A percentile compares a stretch with the other conserved stretches of the same genome.
Conservation (phyloP, 164 flowering plant species). For the Vitis labrusca region DNA sequence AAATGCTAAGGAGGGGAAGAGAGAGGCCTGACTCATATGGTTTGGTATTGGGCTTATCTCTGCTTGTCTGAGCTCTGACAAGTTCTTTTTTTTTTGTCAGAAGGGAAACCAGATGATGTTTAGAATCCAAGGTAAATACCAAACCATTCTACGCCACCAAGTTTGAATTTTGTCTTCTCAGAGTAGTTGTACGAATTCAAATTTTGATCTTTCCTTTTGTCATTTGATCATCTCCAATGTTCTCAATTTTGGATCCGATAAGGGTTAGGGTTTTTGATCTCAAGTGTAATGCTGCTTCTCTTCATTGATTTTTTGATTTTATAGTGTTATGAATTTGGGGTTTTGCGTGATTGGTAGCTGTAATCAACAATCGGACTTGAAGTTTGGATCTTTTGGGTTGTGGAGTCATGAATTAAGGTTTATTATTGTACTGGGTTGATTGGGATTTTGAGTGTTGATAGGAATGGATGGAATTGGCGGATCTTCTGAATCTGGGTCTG, state of each 20-base stretch:
- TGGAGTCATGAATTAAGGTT: neutral
- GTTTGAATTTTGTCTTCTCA: neutral
- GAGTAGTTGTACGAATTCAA: neutral
- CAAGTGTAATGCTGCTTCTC: conserved; percentile 9
- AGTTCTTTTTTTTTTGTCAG: neutral
- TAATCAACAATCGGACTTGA: neutral
- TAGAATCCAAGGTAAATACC: conserved; percentile 7
- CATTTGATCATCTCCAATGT: neutral
- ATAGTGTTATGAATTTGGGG: conserved; percentile 7
- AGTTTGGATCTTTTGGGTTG: conserved; percentile 12
- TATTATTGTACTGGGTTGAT: neutral
- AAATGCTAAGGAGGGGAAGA: neutral
- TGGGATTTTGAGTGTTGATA: conserved; percentile 13
- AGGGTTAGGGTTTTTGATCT: conserved; percentile 27
- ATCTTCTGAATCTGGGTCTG: conserved; percentile 37
- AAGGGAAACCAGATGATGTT: neutral
- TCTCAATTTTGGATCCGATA: conserved; percentile 13
- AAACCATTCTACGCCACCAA: neutral
- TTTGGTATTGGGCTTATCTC: conserved; percentile 6
- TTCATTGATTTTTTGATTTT: neutral
- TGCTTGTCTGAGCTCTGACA: conserved; percentile 1
- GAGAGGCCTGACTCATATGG: neutral
- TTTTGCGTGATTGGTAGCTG: conserved; percentile 1
- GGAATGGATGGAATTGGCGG: conserved; percentile 41
- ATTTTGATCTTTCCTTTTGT: neutral